These are phyloP conservation scores for Aurinia saxatilis DNA, from an alignment of 345 rosid species.

Conservation along the genomic window DNA sequence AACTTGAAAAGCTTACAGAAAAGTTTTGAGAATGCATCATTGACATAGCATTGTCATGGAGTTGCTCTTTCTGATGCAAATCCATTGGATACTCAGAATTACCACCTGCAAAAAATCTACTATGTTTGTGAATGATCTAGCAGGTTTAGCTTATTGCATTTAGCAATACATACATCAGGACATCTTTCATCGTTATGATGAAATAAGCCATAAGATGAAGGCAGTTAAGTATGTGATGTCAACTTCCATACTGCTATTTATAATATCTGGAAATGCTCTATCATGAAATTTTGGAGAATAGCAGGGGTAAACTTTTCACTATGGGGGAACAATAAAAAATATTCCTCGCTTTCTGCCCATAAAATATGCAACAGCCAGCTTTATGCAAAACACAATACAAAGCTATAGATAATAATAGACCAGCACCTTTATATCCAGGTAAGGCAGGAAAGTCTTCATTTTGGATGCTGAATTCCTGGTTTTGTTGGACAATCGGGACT, in stretches of 20 bases:
- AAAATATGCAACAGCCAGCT: background rate
- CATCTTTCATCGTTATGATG: conserved; percentile 12
- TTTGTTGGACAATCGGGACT: conserved; percentile 89
- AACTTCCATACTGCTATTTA: background rate
- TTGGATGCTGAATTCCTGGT: conserved; percentile 98
- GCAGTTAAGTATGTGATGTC: background rate
- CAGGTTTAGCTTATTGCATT: conserved; percentile 6
- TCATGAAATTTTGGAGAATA: background rate
- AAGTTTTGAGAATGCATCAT: conserved; percentile 99
- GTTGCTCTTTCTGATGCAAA: conserved; percentile 92
- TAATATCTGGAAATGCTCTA: background rate
- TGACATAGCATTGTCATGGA: conserved; percentile 87
- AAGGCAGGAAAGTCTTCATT: conserved; percentile 99
- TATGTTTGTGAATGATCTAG: conserved; percentile 31
- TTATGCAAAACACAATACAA: conserved; percentile 1
- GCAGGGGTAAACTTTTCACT: background rate
- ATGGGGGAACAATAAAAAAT: background rate
- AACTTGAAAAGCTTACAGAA: conserved; percentile 51
- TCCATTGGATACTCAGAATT: conserved; percentile 91
- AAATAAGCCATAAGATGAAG: conserved; percentile 8
- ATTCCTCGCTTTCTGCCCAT: background rate
- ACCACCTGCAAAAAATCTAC: conserved; percentile 67
- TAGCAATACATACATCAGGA: background rate
- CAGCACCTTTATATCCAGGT: conserved; percentile 94
- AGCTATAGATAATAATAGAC: conserved; percentile 6